phyloP scores from a whole-genome alignment of 495 filamentous ascomycete species.

The Daldinia caldariorum region DNA sequence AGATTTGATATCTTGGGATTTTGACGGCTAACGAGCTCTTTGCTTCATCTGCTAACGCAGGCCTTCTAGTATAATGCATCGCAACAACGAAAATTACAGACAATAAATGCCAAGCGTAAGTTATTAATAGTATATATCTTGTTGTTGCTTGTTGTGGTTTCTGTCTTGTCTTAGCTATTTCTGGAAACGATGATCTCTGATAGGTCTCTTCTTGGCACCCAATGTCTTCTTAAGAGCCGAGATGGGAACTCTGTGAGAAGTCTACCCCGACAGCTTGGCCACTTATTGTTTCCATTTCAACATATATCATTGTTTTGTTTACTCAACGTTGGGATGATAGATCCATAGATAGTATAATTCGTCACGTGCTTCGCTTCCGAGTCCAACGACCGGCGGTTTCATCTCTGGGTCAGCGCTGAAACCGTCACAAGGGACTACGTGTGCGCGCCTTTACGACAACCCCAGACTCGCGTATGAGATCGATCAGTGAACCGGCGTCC shows the following conservation, averaged over 20 bases:
- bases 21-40: slow-evolving; percentile 10
- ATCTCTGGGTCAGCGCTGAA: slow-evolving; percentile 41
- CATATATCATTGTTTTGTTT: slow-evolving; percentile 35
- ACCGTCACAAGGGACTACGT: slow-evolving; percentile 28
- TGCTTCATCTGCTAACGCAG: neutral
- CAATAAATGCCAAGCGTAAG: slow-evolving; percentile 8
- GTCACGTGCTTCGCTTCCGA: slow-evolving; percentile 36
- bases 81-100: slow-evolving; percentile 9
- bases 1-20: neutral
- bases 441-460: slow-evolving; percentile 20
- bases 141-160: slow-evolving; percentile 28
- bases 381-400: slow-evolving; percentile 38
- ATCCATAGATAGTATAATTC: slow-evolving; percentile 6
- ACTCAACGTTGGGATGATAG: slow-evolving; percentile 1
- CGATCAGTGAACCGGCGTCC: slow-evolving; percentile 22
- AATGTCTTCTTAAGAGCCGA: slow-evolving; percentile 20
- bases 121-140: slow-evolving; percentile 38
- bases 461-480: slow-evolving; percentile 32
- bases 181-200: slow-evolving; percentile 38
- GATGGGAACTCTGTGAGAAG: slow-evolving; percentile 16
- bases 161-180: slow-evolving; percentile 42
- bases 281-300: slow-evolving; percentile 41
- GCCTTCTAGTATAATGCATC: neutral
- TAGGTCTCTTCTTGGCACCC: slow-evolving; percentile 30
- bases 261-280: slow-evolving; percentile 27